A percentile compares a stretch with the other conserved stretches of the same genome.
These are phyloP conservation scores for Monosporascus sp. DNA, from an alignment of 2,329 filamentous ascomycete genomes.

Conservation along the genomic window DNA sequence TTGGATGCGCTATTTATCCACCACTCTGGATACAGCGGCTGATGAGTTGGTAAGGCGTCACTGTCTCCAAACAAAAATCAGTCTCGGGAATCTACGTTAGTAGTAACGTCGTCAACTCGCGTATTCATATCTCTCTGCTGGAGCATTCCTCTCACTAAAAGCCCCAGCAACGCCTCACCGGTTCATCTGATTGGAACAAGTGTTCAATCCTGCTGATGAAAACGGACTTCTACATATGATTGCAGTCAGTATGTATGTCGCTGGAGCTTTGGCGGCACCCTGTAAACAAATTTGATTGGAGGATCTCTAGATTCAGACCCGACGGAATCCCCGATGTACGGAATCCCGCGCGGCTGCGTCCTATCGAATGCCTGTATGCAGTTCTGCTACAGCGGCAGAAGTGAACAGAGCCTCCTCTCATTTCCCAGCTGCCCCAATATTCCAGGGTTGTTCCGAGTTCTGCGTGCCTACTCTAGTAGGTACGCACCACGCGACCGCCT, in stretches of 20 bases:
- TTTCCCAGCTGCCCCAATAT: conserved; percentile 3
- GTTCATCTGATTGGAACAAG: background rate
- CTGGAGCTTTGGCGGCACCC: background rate
- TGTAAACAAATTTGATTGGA: background rate
- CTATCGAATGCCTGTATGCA: background rate
- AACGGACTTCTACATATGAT: too few relatives aligned
- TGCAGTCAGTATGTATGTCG: too few relatives aligned
- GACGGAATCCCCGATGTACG: background rate
- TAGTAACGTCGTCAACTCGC: too few relatives aligned
- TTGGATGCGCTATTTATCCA: too few relatives aligned
- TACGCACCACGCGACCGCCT: conserved; percentile 1
- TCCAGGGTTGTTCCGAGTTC: background rate
- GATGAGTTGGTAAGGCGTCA: too few relatives aligned
- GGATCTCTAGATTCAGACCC: background rate
- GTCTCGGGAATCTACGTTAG: too few relatives aligned
- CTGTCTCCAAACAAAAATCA: too few relatives aligned
- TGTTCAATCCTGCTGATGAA: background rate
- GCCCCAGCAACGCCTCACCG: background rate
- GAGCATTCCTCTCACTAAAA: too few relatives aligned
- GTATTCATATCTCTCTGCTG: too few relatives aligned
- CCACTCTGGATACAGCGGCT: too few relatives aligned
- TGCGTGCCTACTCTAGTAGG: background rate
- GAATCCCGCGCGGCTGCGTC: background rate
- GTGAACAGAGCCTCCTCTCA: conserved; percentile 2
- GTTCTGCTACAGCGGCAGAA: background rate